phyloP scores from a whole-genome alignment of 306 rosid genomes.

The Arachis stenosperma region DNA sequence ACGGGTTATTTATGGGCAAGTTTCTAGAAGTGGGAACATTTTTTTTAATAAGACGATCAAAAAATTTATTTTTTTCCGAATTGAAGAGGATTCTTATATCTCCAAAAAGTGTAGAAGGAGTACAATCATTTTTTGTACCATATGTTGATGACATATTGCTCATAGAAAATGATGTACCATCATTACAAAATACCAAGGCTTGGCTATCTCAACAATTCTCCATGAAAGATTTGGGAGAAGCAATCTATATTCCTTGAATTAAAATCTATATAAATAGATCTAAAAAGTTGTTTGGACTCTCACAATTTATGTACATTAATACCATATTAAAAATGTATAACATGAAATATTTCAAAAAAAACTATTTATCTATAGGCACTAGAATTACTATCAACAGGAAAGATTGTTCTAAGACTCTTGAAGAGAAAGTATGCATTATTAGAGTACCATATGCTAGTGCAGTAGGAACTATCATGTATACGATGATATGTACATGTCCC shows the following conservation, averaged over 20 bases:
- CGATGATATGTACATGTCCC: not conserved
- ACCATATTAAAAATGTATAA: constrained; percentile 7
- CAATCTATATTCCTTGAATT: not conserved
- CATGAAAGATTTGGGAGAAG: not conserved
- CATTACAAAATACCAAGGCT: too few relatives aligned
- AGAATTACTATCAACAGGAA: not conserved
- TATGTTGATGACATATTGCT: not conserved
- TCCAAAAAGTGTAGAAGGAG: not conserved
- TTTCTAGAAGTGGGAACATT: constrained; percentile 14
- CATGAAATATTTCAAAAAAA: not conserved
- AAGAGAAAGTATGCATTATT: not conserved
- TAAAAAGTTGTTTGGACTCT: not conserved
- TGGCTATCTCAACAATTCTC: too few relatives aligned
- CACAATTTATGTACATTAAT: not conserved
- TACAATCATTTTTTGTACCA: not conserved
- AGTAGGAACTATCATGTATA: not conserved
- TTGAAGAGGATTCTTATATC: not conserved
- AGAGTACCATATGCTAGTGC: not conserved
- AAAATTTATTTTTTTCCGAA: constrained; percentile 1
- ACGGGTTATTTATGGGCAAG: not conserved
- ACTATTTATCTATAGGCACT: not conserved
- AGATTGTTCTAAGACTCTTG: not conserved
- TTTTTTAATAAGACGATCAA: not conserved
- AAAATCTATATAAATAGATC: not conserved
- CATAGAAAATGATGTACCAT: too few relatives aligned